Conservation (phyloP, 164 flowering plant species). For the Macadamia tetraphylla region DNA sequence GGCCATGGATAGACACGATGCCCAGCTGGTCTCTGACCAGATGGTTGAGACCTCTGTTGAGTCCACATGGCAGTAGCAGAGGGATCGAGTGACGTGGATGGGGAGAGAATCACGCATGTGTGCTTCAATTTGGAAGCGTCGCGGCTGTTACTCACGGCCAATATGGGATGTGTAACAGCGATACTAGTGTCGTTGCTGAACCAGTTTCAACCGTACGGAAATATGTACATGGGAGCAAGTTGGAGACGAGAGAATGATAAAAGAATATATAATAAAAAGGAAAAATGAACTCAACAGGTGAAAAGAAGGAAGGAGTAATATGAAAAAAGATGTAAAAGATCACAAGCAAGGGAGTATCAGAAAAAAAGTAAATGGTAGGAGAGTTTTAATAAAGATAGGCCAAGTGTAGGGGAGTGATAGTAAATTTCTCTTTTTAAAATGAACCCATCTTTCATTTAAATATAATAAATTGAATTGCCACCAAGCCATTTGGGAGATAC, state of each 20-base stretch:
- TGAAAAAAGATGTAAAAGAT: no score
- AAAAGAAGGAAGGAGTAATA: no score
- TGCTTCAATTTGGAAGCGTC: constrained; percentile 62
- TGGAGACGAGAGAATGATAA: constrained; percentile 17
- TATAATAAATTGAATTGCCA: no score
- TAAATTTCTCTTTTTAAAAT: no score
- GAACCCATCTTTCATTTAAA: no score
- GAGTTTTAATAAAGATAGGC: no score
- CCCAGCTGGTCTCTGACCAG: constrained; percentile 73
- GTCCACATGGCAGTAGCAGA: constrained; percentile 46
- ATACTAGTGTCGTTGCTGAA: constrained; percentile 80
- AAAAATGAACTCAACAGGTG: no score
- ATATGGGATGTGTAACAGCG: constrained; percentile 62
- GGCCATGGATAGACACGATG: constrained; percentile 93
- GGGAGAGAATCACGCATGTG: constrained; percentile 82
- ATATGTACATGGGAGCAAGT: constrained; percentile 60
- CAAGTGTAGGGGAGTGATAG: no score
- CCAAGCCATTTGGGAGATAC: no score
- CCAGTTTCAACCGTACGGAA: constrained; percentile 93
- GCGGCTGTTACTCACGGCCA: constrained; percentile 73
- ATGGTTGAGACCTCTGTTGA: constrained; percentile 49
- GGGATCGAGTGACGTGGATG: constrained; percentile 38
- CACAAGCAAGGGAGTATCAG: no score
- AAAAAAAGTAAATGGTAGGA: no score
- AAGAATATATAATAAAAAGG: no score